Evolutionary conservation across 441 rosid species (phyloP), one percentile per base, ranked within the genome.

Genomic region (Mallotus japonicus): DNA sequence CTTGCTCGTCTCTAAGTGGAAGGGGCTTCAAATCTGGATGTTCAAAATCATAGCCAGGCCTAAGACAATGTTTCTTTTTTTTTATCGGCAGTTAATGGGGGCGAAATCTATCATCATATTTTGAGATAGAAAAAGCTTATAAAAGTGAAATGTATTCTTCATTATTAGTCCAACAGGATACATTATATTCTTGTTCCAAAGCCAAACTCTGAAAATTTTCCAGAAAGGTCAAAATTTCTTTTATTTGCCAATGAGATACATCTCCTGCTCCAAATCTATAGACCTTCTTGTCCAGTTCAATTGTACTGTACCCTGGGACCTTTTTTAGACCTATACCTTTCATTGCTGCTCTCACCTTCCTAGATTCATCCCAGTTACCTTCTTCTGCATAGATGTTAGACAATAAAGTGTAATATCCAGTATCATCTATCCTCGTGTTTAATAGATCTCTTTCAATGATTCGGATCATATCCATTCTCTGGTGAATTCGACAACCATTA

Each of bases 401-500:
- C 75, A 90, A 76, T 46, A 92, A 77, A 61, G 91, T 82, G 73
- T 83, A 86, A 67, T 78, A 89, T 56, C 98, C 95, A 0, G 90
- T 80, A 82, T 94, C 96, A n/a, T 81, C 81, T 0, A 90, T 81
- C 40, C 70, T 79, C 28, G 84, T 82, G 56, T 83, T 68, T 13
- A 74, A 67, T 32, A 89, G 79, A 49, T 88, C 80, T 5, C 51
- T 73, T 77, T 84, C 80, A 28, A 92, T 83, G 51, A 69, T 70
- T 77, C 78, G 85, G 57, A 90, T 82, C 77, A 86, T 81, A 77
- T 94, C 97, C 74, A 84, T 77, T 75, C 96, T 84, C 72, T 70
- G 82, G 81, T 94, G 92, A 74, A 90, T 88, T 74, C 91, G 81
- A 64, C 96, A 92, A 5, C 97, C 98, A 62, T 87, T 94, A 73